Evolutionary conservation across 2,329 filamentous ascomycete species (phyloP).

Genomic region (Fusarium nanum): DNA sequence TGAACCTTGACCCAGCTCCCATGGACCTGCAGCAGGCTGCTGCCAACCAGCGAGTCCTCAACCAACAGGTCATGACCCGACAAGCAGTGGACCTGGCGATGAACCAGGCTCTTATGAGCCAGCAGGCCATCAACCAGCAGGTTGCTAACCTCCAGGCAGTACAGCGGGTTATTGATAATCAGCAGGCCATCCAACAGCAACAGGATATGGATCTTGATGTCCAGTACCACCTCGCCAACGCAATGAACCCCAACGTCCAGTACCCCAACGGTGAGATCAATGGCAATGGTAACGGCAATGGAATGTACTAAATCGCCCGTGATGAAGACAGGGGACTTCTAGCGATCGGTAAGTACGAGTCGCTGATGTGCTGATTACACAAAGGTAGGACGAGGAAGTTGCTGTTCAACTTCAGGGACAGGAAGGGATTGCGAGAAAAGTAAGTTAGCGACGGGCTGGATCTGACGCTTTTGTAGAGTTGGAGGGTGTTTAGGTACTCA

Average conservation of each 20-base stretch:
- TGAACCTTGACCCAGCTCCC: not conserved
- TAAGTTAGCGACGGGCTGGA: not conserved
- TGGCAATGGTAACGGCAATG: not conserved
- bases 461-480: accelerated
- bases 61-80: not conserved
- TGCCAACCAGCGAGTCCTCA: not conserved
- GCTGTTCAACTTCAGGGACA: not conserved
- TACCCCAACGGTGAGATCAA: not conserved
- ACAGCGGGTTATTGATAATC: not conserved
- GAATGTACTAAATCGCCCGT: not conserved
- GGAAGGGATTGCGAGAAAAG: not conserved
- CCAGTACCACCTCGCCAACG: not conserved
- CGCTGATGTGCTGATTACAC: not conserved
- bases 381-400: not conserved
- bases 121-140: not conserved
- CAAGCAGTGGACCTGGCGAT: not conserved
- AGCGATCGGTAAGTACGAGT: not conserved
- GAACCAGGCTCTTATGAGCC: not conserved
- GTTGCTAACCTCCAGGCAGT: not conserved
- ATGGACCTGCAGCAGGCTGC: not conserved
- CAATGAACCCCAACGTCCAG: not conserved
- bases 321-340: not conserved
- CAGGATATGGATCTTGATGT: not conserved
- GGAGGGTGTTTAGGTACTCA: not conserved
- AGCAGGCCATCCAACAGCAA: not conserved